A percentile compares a stretch with the other conserved stretches of the same genome.
Evolutionary conservation across 768 basidiomycete genomes (phyloP).

Genomic region (Amylocystis lapponica): DNA sequence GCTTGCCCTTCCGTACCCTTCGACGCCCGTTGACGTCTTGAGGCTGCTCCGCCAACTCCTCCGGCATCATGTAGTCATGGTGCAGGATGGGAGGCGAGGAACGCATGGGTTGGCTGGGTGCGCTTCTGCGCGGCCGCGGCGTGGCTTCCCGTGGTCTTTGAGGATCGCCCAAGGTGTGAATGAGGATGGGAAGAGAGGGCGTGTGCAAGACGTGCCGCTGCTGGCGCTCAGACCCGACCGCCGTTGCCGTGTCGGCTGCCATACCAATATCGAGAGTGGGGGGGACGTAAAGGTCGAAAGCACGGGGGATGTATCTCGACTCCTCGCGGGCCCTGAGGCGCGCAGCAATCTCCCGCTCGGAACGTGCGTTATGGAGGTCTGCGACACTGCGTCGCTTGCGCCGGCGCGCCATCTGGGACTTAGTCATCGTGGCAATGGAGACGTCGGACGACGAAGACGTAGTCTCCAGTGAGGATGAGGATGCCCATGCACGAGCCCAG

Average conservation of each 20-base stretch:
- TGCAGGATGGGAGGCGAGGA: slow-evolving; percentile 12
- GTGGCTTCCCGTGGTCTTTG: slow-evolving; percentile 11
- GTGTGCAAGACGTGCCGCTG: slow-evolving; percentile 11
- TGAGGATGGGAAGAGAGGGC: slow-evolving; percentile 12
- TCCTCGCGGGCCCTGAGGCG: slow-evolving; percentile 60
- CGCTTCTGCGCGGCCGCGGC: slow-evolving; percentile 9
- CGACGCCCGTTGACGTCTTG: not conserved
- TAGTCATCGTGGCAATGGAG: slow-evolving; percentile 27
- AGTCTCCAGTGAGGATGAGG: slow-evolving; percentile 37
- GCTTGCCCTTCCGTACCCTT: slow-evolving; percentile 43
- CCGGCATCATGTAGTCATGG: slow-evolving; percentile 33
- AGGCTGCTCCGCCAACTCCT: slow-evolving; percentile 5
- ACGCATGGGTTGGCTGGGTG: slow-evolving; percentile 2
- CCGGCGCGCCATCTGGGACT: slow-evolving; percentile 27
- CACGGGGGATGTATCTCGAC: slow-evolving; percentile 51
- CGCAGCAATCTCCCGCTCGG: slow-evolving; percentile 56
- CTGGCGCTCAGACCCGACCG: not conserved
- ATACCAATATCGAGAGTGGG: slow-evolving; percentile 21
- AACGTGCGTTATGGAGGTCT: slow-evolving; percentile 46
- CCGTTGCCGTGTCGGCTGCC: slow-evolving; percentile 1
- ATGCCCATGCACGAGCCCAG: slow-evolving; percentile 56
- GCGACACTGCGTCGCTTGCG: slow-evolving; percentile 44
- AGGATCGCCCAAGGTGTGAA: slow-evolving; percentile 11
- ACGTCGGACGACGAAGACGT: slow-evolving; percentile 37
- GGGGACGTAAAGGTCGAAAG: slow-evolving; percentile 64